These are phyloP conservation scores for Gnaphalium uliginosum DNA, from an alignment of 129 eudicot genomes.

Conservation along the genomic window DNA sequence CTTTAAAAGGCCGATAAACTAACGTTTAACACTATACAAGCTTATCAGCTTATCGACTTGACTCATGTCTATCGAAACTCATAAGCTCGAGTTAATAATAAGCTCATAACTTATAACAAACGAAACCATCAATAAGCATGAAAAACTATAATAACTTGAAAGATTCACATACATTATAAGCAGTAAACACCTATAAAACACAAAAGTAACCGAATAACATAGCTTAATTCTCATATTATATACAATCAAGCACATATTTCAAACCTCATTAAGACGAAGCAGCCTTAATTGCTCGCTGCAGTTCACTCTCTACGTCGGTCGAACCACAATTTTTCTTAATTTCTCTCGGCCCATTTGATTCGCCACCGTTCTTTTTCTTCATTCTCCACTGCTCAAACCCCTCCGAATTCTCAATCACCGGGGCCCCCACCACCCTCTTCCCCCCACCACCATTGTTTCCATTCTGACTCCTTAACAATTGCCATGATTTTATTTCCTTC, in stretches of 20 bases:
- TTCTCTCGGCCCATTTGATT: slow-evolving; percentile 49
- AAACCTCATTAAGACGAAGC: slow-evolving; percentile 62
- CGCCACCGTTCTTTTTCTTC: slow-evolving; percentile 46
- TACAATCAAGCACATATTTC: slow-evolving; percentile 31
- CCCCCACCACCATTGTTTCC: slow-evolving; percentile 31
- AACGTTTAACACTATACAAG: neutral
- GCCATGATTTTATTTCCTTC: slow-evolving; percentile 49
- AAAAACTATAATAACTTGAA: slow-evolving; percentile 13
- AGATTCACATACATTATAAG: slow-evolving; percentile 6
- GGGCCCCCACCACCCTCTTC: slow-evolving; percentile 20
- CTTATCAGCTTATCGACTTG: too few species aligned
- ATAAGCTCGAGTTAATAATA: neutral
- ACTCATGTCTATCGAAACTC: neutral
- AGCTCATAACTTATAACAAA: neutral
- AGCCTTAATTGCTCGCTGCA: slow-evolving; percentile 88
- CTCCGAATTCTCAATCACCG: slow-evolving; percentile 34
- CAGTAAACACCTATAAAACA: slow-evolving; percentile 19
- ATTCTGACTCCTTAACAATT: slow-evolving; percentile 18
- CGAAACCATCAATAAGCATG: slow-evolving; percentile 12
- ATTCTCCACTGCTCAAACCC: slow-evolving; percentile 74
- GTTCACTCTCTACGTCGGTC: slow-evolving; percentile 69
- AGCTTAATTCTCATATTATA: slow-evolving; percentile 31
- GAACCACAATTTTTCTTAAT: slow-evolving; percentile 41
- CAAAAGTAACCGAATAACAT: slow-evolving; percentile 11
- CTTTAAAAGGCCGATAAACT: neutral